Base-by-base conservation (phyloP, 148 eudicot genomes). In the Persicaria tinctoria region DNA sequence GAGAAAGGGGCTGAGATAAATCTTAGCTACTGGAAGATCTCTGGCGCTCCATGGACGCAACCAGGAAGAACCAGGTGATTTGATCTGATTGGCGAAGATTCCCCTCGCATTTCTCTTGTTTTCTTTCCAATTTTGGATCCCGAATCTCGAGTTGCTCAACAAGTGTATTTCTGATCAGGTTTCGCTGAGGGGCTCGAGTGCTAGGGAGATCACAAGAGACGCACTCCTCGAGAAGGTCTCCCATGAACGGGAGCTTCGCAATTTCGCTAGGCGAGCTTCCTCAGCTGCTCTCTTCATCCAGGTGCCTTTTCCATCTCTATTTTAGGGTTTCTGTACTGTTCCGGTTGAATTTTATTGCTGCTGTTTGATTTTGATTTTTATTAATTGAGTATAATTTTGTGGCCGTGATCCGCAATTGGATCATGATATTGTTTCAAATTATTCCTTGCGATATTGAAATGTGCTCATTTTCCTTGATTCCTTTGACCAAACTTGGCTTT, bases 161-260 rank as follows among this genome's bases (percentile, higher is more conserved):
- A 32, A 32, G 41, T 27, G 7, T 27, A 4, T 49, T 71, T 6
- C 41, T 12, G 70, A 64, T 79, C 72, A 93, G 98, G 97, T 93
- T 6, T 93, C 98, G 14, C 79, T 93, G 51, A 85, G 98, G 59
- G 98, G 98, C 76, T 85, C 98, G 12, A 93, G 98, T 78, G 85
- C 83, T 13, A 88, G 79, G 82, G 98, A 91, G 82, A 91, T 93
- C n/a, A 83, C 95, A 5, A 83, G 97, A 79, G 87, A 83, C 66
- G 95, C 87, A 2, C 87, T 93, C 60, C 83, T 93, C 23, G 91
- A 89, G 78, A 87, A 77, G 78, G 95, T 93, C 75, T 83, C 90
- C 32, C 91, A 85, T 38, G 94, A 93, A 74, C 78, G 98, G 76
- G 95, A 91, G 80, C 86, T 91, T 50, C 94, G 98, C 14, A 83